These are phyloP conservation scores for Agrocybe pediades DNA, from an alignment of 768 basidiomycete species.

Conservation along the genomic window DNA sequence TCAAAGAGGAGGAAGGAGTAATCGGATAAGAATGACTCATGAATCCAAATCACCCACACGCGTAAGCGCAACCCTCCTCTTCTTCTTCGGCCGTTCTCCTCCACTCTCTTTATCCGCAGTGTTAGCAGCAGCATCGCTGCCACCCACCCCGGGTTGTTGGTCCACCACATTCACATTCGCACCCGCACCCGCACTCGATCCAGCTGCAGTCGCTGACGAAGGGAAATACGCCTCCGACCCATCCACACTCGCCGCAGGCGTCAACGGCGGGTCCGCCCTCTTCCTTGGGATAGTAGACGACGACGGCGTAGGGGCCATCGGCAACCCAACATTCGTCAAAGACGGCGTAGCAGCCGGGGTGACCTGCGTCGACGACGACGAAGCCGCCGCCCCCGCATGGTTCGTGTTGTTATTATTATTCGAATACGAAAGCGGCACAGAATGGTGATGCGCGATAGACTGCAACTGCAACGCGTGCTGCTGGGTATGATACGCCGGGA, in stretches of 20 bases:
- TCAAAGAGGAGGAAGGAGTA: too few species aligned
- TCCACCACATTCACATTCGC: too few species aligned
- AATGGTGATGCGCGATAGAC: conserved; percentile 86
- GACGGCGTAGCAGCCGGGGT: conserved; percentile 40
- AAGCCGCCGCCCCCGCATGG: too few species aligned
- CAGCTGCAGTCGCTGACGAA: conserved; percentile 20
- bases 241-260: conserved; percentile 51
- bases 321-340: conserved; percentile 31
- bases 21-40: neutral
- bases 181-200: too few species aligned
- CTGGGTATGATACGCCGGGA: conserved; percentile 86
- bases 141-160: too few species aligned
- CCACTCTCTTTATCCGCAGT: conserved; percentile 23
- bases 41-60: conserved; percentile 59
- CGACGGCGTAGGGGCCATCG: conserved; percentile 10
- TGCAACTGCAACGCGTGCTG: conserved; percentile 90
- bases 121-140: conserved; percentile 12
- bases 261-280: conserved; percentile 46
- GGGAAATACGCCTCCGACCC: conserved; percentile 32
- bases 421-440: conserved; percentile 57
- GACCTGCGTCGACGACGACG: conserved; percentile 27
- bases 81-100: conserved; percentile 80
- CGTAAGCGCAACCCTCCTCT: conserved; percentile 77
- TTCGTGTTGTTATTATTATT: too few species aligned
- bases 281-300: conserved; percentile 33